phyloP scores from a whole-genome alignment of 1,284 basidiomycete genomes.

The Moesziomyces parantarcticus region DNA sequence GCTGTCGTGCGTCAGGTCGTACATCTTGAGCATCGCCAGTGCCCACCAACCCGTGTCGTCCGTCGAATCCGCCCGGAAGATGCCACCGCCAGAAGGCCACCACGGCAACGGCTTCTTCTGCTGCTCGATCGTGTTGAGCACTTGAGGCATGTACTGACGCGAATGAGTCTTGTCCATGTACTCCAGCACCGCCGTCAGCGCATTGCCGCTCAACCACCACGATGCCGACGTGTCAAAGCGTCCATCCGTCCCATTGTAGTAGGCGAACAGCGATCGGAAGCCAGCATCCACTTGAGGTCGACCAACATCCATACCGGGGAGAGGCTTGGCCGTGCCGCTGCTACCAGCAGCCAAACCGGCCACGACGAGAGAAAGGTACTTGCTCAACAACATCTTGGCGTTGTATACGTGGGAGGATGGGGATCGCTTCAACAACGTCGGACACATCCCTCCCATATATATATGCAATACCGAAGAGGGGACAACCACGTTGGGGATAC shows the following conservation, averaged over 20 bases:
- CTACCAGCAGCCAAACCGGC: slow-evolving; percentile 3
- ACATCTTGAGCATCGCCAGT: slow-evolving; percentile 20
- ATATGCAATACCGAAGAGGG: no score
- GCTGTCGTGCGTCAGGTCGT: slow-evolving; percentile 12
- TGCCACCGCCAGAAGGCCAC: slow-evolving; percentile 17
- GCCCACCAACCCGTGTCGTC: slow-evolving; percentile 30
- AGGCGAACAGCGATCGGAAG: slow-evolving; percentile 12
- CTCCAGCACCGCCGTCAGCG: slow-evolving; percentile 12
- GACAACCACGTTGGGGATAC: no score
- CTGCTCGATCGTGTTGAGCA: slow-evolving; percentile 17
- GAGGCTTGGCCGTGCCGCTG: slow-evolving; percentile 8
- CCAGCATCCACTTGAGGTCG: slow-evolving; percentile 10
- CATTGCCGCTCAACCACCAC: slow-evolving; percentile 23
- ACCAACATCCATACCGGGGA: slow-evolving; percentile 1
- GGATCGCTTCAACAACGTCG: no score
- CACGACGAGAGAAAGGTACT: slow-evolving; percentile 5
- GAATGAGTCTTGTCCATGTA: slow-evolving; percentile 9
- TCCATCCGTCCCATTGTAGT: slow-evolving; percentile 21
- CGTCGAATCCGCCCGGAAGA: slow-evolving; percentile 21
- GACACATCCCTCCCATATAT: no score
- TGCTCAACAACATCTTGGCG: slow-evolving; percentile 8
- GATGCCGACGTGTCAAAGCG: slow-evolving; percentile 18
- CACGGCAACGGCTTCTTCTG: slow-evolving; percentile 24
- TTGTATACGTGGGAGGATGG: not conserved
- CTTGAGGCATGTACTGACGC: slow-evolving; percentile 7